phyloP scores from a whole-genome alignment of 495 filamentous ascomycete genomes.

The Tetracladium marchalianum region DNA sequence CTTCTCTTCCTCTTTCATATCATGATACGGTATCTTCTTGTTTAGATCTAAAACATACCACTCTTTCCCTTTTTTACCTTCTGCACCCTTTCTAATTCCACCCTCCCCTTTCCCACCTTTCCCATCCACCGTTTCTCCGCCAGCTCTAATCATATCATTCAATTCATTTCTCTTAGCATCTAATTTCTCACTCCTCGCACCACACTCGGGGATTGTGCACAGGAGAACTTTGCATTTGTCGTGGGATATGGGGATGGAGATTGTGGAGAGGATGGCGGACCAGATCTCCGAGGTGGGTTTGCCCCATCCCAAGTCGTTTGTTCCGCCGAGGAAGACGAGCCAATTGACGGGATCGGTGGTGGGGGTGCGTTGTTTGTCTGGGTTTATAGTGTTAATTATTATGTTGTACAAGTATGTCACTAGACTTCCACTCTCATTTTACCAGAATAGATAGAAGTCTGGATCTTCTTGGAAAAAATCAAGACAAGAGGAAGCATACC shows the following conservation, averaged over 20 bases:
- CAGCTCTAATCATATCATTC: conserved; percentile 45
- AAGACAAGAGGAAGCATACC: too few relatives aligned
- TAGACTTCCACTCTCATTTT: too few relatives aligned
- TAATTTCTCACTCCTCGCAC: conserved; percentile 15
- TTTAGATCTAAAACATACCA: conserved; percentile 43
- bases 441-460: too few relatives aligned
- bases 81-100: not conserved
- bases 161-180: conserved; percentile 32
- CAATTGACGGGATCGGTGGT: not conserved
- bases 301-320: conserved; percentile 16
- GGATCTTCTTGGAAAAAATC: not conserved
- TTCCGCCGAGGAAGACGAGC: conserved; percentile 19
- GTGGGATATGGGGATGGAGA: conserved; percentile 3
- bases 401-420: too few relatives aligned
- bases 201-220: conserved; percentile 48
- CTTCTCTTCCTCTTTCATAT: conserved; percentile 31
- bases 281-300: not conserved
- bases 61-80: not conserved
- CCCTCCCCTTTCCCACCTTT: conserved; percentile 23
- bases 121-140: conserved; percentile 27
- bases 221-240: conserved; percentile 40
- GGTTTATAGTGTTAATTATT: not conserved
- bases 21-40: conserved; percentile 38
- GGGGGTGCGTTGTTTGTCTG: not conserved
- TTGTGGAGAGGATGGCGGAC: not conserved